phyloP scores from a whole-genome alignment of 176 grass and related monocot species.

The Stipa capillata region DNA sequence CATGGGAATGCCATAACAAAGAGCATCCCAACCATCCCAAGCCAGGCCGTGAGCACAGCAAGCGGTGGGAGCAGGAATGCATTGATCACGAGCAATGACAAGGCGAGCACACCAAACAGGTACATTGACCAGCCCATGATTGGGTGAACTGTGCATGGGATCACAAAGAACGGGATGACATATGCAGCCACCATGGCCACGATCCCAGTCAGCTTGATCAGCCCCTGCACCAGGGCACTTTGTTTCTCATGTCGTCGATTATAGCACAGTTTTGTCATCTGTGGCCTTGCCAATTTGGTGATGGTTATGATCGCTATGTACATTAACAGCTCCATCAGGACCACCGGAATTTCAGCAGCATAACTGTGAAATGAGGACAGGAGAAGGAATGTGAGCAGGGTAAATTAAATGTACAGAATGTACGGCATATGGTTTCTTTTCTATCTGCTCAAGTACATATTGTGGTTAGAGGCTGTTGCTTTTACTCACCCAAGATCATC shows the following conservation, averaged over 20 bases:
- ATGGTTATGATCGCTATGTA: conserved; percentile 60
- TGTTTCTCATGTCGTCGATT: conserved; percentile 65
- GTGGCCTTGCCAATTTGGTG: conserved; percentile 58
- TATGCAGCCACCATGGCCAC: conserved; percentile 53
- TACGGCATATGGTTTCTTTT: neutral
- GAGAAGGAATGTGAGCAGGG: neutral
- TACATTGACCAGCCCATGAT: conserved; percentile 89
- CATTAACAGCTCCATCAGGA: conserved; percentile 59
- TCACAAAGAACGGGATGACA: conserved; percentile 77
- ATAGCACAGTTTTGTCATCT: conserved; percentile 71
- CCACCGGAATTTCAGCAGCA: conserved; percentile 63
- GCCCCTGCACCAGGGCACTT: conserved; percentile 41
- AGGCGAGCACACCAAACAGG: conserved; percentile 54
- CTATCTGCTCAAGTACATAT: neutral
- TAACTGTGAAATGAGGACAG: conserved; percentile 47
- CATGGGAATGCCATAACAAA: conserved; percentile 89
- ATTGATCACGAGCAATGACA: conserved; percentile 56
- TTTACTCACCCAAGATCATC: conserved; percentile 74
- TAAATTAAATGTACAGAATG: conserved; percentile 11
- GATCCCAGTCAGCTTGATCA: conserved; percentile 54
- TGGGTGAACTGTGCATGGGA: conserved; percentile 80
- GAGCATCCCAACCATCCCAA: conserved; percentile 45
- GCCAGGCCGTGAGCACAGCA: conserved; percentile 56
- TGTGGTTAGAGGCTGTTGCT: neutral
- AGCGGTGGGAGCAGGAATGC: conserved; percentile 62